These are phyloP conservation scores for Paramecium octaurelia DNA, from an alignment of 73 alveolate genomes.

Conservation along the genomic window DNA sequence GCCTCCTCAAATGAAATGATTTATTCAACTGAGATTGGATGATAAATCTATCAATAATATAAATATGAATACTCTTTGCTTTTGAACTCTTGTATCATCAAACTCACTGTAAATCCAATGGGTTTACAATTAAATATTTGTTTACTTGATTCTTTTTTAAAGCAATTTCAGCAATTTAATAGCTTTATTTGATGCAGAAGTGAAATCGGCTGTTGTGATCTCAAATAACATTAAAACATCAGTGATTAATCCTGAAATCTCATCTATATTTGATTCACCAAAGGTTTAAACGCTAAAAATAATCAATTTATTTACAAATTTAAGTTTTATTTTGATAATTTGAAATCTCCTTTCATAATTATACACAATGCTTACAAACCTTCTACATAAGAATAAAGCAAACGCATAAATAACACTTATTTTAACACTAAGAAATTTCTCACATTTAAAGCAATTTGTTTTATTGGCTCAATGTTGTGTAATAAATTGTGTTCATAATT, in stretches of 20 bases:
- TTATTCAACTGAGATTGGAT: neutral
- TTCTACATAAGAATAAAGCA: neutral
- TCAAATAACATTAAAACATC: neutral
- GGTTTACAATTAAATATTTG: neutral
- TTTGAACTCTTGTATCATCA: neutral
- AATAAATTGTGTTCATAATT: neutral
- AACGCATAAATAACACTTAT: neutral
- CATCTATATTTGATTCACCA: neutral
- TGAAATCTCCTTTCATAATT: neutral
- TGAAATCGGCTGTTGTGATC: neutral
- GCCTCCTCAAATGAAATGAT: neutral
- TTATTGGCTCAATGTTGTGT: neutral
- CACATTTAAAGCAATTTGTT: neutral
- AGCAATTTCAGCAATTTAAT: neutral
- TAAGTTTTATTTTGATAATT: neutral
- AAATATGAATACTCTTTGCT: neutral
- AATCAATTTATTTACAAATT: neutral
- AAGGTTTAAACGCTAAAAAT: neutral
- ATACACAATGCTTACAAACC: neutral
- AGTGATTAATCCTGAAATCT: neutral
- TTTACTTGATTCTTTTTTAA: neutral
- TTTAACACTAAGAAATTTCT: neutral
- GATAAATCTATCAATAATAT: neutral
- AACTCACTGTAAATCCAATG: neutral
- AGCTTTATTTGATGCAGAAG: neutral